Conservation (phyloP, 768 basidiomycete genomes). For the Collybia nuda region DNA sequence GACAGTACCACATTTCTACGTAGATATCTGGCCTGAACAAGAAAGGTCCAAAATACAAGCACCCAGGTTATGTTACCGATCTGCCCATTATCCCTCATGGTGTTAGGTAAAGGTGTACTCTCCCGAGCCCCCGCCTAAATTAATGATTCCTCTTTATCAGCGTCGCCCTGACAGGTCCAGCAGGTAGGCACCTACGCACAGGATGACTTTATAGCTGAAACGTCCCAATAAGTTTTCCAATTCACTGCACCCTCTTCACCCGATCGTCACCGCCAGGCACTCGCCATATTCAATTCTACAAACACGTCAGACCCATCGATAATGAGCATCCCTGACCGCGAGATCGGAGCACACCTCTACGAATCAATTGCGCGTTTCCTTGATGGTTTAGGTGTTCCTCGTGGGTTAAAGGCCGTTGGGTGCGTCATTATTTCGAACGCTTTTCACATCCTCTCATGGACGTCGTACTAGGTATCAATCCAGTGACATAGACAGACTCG, state of each 20-base stretch:
- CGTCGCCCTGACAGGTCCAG: slow-evolving; percentile 88
- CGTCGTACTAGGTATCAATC: slow-evolving; percentile 50
- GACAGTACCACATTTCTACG: background rate
- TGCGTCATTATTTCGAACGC: slow-evolving; percentile 23
- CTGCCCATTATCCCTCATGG: slow-evolving; percentile 94
- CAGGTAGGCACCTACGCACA: slow-evolving; percentile 42
- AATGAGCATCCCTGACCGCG: slow-evolving; percentile 71
- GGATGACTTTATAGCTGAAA: background rate
- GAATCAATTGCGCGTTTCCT: slow-evolving; percentile 90
- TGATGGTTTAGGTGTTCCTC: slow-evolving; percentile 79
- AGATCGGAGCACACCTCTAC: slow-evolving; percentile 74
- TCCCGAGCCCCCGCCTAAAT: background rate
- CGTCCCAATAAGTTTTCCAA: slow-evolving; percentile 66
- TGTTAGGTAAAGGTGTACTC: slow-evolving; percentile 49
- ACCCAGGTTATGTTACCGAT: slow-evolving; percentile 84
- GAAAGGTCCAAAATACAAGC: slow-evolving; percentile 87
- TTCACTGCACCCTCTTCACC: slow-evolving; percentile 95
- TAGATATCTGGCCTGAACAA: slow-evolving; percentile 95
- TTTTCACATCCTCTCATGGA: background rate
- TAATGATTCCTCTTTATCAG: slow-evolving; percentile 25
- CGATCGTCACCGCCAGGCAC: slow-evolving; percentile 84
- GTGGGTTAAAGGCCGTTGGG: slow-evolving; percentile 83
- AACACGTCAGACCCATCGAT: slow-evolving; percentile 70
- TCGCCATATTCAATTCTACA: slow-evolving; percentile 77
- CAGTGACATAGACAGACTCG: slow-evolving; percentile 69